Evolutionary conservation across 345 rosid species (phyloP).

Genomic region (Lepidium aucheri): DNA sequence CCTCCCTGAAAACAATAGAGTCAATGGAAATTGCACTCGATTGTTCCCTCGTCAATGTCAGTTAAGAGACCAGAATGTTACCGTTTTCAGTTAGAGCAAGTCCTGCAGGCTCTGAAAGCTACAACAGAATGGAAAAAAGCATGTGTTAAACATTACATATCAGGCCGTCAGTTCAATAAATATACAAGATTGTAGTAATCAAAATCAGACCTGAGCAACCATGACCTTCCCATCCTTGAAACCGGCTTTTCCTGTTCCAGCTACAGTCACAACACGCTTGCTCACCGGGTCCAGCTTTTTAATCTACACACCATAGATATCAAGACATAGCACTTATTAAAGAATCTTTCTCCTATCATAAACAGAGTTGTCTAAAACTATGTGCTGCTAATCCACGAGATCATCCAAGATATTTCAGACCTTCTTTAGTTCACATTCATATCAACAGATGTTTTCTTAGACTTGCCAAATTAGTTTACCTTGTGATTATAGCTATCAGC

Average conservation of each 20-base stretch:
- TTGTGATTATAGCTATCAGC: conserved; percentile 96
- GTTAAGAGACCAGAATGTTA: conserved; percentile 10
- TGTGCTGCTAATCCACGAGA: background rate
- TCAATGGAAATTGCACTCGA: background rate
- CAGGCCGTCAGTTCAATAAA: background rate
- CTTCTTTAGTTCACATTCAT: background rate
- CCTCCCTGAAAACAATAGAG: conserved; percentile 42
- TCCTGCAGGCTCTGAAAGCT: conserved; percentile 97
- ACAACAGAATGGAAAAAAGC: conserved; percentile 15
- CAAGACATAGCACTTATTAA: no score
- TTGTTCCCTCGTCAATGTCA: background rate
- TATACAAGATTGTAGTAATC: background rate
- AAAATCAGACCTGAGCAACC: conserved; percentile 56
- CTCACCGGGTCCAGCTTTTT: conserved; percentile 74
- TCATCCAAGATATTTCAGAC: background rate
- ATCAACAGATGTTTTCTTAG: no score
- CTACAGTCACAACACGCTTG: conserved; percentile 65
- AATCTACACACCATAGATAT: conserved; percentile 34
- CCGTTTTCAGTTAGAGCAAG: conserved; percentile 69
- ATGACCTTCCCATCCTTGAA: conserved; percentile 70
- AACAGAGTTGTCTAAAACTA: background rate
- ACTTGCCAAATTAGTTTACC: conserved; percentile 29
- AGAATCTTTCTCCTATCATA: background rate
- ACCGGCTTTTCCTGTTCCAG: conserved; percentile 95
- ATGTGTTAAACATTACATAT: background rate